A percentile compares a stretch with the other conserved stretches of the same genome.
Evolutionary conservation across 2,329 filamentous ascomycete genomes (phyloP).

Genomic region (Paecilomyces dactylethromorphus): DNA sequence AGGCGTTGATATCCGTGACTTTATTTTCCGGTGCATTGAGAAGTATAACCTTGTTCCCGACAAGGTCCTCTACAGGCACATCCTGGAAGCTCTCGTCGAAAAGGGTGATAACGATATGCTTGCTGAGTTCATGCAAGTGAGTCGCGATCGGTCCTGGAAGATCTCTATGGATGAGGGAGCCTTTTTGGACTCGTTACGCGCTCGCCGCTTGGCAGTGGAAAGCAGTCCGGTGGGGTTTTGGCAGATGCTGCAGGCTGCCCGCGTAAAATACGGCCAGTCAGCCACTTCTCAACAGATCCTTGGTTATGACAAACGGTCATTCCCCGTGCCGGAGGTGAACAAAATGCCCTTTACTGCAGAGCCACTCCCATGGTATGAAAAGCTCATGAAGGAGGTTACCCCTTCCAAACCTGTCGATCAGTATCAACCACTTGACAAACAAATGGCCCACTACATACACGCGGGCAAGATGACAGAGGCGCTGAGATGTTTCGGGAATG

Average conservation of each 20-base stretch:
- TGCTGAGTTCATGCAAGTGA: constrained; percentile 22
- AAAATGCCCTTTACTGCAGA: constrained; percentile 15
- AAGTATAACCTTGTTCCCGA: constrained; percentile 31
- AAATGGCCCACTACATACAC: constrained; percentile 33
- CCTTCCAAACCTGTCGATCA: constrained; percentile 22
- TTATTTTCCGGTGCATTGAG: constrained; percentile 28
- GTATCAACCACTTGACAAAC: constrained; percentile 27
- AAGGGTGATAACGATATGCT: constrained; percentile 29
- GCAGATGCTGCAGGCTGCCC: constrained; percentile 34
- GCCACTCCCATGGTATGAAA: constrained; percentile 22
- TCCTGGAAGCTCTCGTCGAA: constrained; percentile 33
- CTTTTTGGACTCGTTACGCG: constrained; percentile 26
- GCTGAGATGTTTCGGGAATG: constrained; percentile 22
- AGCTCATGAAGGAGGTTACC: constrained; percentile 20
- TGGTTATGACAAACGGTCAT: constrained; percentile 26
- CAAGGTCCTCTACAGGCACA: constrained; percentile 32
- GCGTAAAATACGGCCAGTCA: constrained; percentile 22
- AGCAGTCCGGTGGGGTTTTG: constrained; percentile 30
- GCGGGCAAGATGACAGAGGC: constrained; percentile 26
- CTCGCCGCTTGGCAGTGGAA: constrained; percentile 27
- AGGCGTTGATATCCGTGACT: constrained; percentile 25
- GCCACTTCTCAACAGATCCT: constrained; percentile 28
- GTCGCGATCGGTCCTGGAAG: constrained; percentile 25
- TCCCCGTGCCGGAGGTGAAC: constrained; percentile 19
- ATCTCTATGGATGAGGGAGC: constrained; percentile 21